Evolutionary conservation across 495 filamentous ascomycete genomes (phyloP), one percentile per base, ranked within the genome.

Genomic region (Penicillium pulvis): DNA sequence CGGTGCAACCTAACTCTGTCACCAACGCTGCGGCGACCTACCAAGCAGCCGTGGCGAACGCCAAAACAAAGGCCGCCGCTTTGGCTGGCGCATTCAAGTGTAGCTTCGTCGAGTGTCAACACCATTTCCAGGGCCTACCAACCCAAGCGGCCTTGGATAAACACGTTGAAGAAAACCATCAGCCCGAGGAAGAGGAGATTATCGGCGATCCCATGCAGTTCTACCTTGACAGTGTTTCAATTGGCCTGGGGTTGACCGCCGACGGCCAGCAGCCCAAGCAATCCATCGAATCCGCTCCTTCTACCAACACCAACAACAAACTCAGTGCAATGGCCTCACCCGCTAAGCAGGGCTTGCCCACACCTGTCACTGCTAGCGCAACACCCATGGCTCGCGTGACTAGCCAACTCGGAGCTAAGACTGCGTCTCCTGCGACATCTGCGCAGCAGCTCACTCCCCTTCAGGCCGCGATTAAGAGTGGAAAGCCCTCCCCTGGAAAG

Each of bases 131-230:
- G 47, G 79, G 80, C 12, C 81, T 83, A 56, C 48, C 61, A 0
- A 76, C 75, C 11, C 74, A 78, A 58, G 68, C 56, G 31, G 79
- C 73, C 17, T 64, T 84, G 28, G 74, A 80, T 16, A 77, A 77
- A 31, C 82, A 84, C 53, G 66, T 75, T 19, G 70, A 75, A 39
- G 79, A 82, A 42, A 71, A 42, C 20, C 82, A 83, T 60, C 75
- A 74, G 44, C 62, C 62, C 0, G 71, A 72, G 45, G 71, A 79
- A 53, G 75, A 81, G 52, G 67, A 69, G 23, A 54, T 65, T 0
- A 79, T 83, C 28, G 76, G 74, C 11, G 71, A 84, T 67, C 73
- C 77, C 20, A 57, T 83, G 31, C 68, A 75, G 26, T 84, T 71
- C 58, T 76, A 73, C 8, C 58, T 82, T 7, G 77, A 82, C 24